Evolutionary conservation across 1,284 basidiomycete genomes (phyloP).

Genomic region (Ceratobasidium sp.): DNA sequence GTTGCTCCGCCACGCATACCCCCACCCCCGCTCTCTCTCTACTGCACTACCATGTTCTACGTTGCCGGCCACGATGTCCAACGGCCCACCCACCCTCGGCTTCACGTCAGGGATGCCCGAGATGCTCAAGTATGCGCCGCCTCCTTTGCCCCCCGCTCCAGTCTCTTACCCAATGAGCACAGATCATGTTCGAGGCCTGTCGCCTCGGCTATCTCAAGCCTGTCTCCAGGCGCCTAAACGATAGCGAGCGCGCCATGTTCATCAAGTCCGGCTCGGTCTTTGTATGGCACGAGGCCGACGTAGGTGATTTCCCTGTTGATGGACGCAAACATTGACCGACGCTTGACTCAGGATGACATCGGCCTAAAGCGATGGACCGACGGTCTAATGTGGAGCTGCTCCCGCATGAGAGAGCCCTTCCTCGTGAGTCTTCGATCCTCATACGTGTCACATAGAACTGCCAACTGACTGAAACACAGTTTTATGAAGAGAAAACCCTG

Average conservation of each 20-base stretch:
- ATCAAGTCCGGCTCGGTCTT: conserved; percentile 68
- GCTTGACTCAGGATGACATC: conserved; percentile 13
- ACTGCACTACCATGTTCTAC: conserved; percentile 51
- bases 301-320: conserved; percentile 26
- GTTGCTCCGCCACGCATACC: conserved; percentile 25
- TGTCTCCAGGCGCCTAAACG: conserved; percentile 41
- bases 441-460: background rate
- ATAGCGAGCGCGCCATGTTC: conserved; percentile 58
- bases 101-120: conserved; percentile 68
- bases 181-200: conserved; percentile 32
- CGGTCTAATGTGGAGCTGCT: conserved; percentile 64
- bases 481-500: conserved; percentile 57
- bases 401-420: conserved; percentile 57
- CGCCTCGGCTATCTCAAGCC: conserved; percentile 36
- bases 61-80: conserved; percentile 58
- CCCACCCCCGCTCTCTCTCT: background rate
- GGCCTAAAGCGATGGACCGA: conserved; percentile 70
- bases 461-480: conserved; percentile 45
- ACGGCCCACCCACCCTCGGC: conserved; percentile 64
- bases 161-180: background rate
- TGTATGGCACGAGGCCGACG: conserved; percentile 71
- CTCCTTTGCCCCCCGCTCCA: conserved; percentile 49
- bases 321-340: conserved; percentile 7
- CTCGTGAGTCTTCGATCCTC: conserved; percentile 46
- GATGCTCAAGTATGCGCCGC: conserved; percentile 59